phyloP scores from a whole-genome alignment of 2,329 filamentous ascomycete species.

The Ophiosphaerella narmari region DNA sequence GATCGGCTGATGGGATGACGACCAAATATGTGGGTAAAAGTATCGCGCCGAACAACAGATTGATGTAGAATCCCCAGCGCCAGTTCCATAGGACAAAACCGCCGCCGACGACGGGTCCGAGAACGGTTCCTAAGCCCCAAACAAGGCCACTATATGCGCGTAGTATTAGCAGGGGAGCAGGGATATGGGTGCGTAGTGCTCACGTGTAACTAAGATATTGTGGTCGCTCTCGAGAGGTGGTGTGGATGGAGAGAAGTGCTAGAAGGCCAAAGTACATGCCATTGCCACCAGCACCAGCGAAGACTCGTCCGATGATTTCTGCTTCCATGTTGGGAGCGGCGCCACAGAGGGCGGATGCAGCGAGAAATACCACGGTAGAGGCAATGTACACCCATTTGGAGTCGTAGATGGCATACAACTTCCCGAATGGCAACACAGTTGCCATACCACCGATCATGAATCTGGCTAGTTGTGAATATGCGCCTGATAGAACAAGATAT shows the following conservation, averaged over 20 bases:
- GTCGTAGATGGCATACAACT: conserved; percentile 50
- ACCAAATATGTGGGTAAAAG: conserved; percentile 9
- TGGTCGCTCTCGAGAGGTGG: conserved; percentile 34
- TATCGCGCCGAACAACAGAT: conserved; percentile 42
- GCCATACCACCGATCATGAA: conserved; percentile 1
- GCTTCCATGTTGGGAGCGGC: conserved; percentile 31
- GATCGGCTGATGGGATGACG: conserved; percentile 1
- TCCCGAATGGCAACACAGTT: conserved; percentile 23
- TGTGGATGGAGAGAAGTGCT: conserved; percentile 31
- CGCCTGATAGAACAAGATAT: background rate
- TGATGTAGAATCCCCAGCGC: conserved; percentile 53
- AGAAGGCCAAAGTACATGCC: conserved; percentile 49
- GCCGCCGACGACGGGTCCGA: conserved; percentile 13
- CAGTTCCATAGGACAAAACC: conserved; percentile 62
- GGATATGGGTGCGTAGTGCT: conserved; percentile 5
- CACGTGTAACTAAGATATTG: conserved; percentile 22
- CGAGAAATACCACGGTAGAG: conserved; percentile 31
- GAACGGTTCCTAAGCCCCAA: conserved; percentile 50
- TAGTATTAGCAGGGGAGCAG: background rate
- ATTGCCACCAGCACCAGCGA: conserved; percentile 51
- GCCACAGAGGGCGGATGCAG: conserved; percentile 35
- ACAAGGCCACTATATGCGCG: conserved; percentile 8
- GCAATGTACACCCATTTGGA: conserved; percentile 50
- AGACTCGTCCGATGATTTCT: conserved; percentile 48
- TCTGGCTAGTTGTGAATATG: background rate